Percentiles rank a stretch among this genome's conserved stretches.
These are phyloP conservation scores for Rhodotorula sp. DNA, from an alignment of 1,284 basidiomycete species.

Conservation along the genomic window DNA sequence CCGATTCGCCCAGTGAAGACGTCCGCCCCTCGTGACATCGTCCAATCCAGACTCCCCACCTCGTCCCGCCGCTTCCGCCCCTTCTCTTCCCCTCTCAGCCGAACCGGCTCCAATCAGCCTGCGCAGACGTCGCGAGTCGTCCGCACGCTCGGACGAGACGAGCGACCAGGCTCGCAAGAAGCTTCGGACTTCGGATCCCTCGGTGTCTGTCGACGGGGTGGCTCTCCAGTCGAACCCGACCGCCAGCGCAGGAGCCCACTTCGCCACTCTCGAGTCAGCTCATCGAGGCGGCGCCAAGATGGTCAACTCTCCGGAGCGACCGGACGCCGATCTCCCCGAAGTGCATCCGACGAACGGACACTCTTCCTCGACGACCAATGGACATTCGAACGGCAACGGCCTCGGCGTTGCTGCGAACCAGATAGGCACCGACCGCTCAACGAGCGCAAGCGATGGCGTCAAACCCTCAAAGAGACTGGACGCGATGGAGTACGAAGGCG, in stretches of 20 bases:
- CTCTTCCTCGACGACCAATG: constrained; percentile 6
- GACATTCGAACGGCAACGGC: constrained; percentile 5
- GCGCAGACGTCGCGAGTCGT: not conserved
- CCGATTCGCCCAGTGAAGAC: not conserved
- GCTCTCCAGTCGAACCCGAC: not conserved
- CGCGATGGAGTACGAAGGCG: constrained; percentile 28
- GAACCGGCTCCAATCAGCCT: not conserved
- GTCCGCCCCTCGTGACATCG: not conserved
- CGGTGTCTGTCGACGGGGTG: not conserved
- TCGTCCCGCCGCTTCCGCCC: constrained; percentile 6
- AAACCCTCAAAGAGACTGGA: constrained; percentile 1
- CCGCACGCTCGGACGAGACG: not conserved
- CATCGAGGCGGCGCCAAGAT: not conserved
- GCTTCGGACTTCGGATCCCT: not conserved
- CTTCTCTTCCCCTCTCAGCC: not conserved
- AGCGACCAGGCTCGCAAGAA: not conserved
- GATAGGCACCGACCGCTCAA: not conserved
- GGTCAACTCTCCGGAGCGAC: not conserved
- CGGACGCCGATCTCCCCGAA: not conserved
- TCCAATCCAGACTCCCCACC: constrained; percentile 3
- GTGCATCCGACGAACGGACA: constrained; percentile 8
- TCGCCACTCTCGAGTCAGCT: not conserved
- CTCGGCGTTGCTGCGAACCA: not conserved
- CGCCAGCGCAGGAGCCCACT: not conserved
- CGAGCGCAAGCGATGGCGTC: not conserved